Evolutionary conservation across 2,329 filamentous ascomycete species (phyloP).

Genomic region (Aaosphaeria arxii): DNA sequence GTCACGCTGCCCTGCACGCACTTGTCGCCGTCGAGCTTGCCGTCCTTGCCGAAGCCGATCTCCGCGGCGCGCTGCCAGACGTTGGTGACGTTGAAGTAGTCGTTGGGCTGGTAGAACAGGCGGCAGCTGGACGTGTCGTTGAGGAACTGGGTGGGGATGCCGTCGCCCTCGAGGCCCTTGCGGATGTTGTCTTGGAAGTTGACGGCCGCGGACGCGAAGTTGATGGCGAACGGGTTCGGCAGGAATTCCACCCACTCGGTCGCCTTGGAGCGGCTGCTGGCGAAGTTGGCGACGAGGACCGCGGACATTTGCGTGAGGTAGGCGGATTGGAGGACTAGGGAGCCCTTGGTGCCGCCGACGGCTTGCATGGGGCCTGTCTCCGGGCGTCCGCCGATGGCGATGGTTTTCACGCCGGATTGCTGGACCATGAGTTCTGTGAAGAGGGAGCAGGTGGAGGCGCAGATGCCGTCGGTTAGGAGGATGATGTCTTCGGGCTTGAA

Average conservation of each 20-base stretch:
- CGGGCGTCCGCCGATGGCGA: constrained; percentile 44
- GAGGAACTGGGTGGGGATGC: constrained; percentile 56
- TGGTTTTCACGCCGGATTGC: constrained; percentile 40
- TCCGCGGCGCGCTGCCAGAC: constrained; percentile 48
- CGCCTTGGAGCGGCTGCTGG: constrained; percentile 7
- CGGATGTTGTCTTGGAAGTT: constrained; percentile 42
- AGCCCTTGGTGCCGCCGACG: constrained; percentile 46
- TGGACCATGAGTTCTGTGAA: constrained; percentile 48
- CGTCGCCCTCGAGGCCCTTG: constrained; percentile 24
- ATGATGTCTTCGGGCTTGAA: constrained; percentile 40
- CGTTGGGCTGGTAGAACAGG: constrained; percentile 56
- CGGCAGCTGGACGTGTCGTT: constrained; percentile 61
- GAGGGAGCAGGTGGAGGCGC: constrained; percentile 45
- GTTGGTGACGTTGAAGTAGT: constrained; percentile 50
- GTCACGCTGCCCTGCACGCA: constrained; percentile 30
- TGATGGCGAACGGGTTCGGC: constrained; percentile 22
- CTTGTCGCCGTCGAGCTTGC: constrained; percentile 20
- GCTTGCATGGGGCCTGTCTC: constrained; percentile 40
- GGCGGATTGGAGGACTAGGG: constrained; percentile 25
- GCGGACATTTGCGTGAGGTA: constrained; percentile 19
- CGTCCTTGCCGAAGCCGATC: constrained; percentile 26
- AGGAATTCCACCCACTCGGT: constrained; percentile 19
- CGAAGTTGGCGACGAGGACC: constrained; percentile 19
- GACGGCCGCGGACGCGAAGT: constrained; percentile 19
- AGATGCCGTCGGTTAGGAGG: constrained; percentile 44